phyloP scores from a whole-genome alignment of 106 monocot species.

The Dactylorhiza incarnata region DNA sequence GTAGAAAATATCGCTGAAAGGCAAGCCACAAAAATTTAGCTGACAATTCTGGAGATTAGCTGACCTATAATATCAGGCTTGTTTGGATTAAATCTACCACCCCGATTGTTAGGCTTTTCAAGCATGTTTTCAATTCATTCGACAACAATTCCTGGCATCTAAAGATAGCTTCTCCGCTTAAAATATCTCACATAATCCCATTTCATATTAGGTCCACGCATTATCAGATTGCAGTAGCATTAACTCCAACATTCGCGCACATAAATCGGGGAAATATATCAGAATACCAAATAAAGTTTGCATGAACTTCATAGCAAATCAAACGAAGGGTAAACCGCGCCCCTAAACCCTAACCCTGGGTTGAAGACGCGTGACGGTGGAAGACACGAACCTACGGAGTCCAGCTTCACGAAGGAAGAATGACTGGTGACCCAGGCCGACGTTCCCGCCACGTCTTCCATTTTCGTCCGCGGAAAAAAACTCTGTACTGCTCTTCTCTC shows the following conservation, averaged over 20 bases:
- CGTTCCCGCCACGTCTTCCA: constrained; percentile 64
- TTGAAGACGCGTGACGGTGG: not conserved
- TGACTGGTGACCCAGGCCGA: constrained; percentile 74
- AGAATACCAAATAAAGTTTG: not conserved
- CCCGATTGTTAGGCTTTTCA: not conserved
- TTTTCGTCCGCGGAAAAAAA: constrained; percentile 3
- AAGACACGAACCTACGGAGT: constrained; percentile 33
- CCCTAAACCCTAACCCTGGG: constrained; percentile 27
- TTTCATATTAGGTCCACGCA: not conserved
- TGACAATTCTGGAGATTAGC: not conserved
- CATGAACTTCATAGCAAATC: not conserved
- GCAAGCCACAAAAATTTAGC: not conserved
- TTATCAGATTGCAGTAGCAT: not conserved
- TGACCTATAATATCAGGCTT: not conserved
- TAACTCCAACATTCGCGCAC: not conserved
- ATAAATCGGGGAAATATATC: not conserved
- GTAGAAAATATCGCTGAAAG: too few species aligned
- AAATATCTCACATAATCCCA: not conserved
- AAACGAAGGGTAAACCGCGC: not conserved
- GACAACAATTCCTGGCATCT: not conserved
- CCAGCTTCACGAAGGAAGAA: constrained; percentile 61
- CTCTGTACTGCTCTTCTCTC: not conserved
- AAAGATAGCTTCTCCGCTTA: not conserved
- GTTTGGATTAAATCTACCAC: not conserved
- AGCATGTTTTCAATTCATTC: not conserved